Conservation (phyloP, 2,329 filamentous ascomycete genomes). For the Didymosphaeria variabile region DNA sequence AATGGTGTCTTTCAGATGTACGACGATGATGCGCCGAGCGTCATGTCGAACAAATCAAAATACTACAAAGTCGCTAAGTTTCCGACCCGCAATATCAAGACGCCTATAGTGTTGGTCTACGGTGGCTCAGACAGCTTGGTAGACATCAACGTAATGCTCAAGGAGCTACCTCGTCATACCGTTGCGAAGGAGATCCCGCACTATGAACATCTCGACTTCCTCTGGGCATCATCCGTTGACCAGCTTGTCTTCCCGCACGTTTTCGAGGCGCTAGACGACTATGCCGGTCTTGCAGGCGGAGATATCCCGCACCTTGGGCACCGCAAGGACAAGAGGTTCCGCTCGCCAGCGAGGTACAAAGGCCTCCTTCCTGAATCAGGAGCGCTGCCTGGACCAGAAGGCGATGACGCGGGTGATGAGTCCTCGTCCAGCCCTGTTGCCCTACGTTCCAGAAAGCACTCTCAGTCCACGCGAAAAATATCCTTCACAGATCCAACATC, state of each 20-base stretch:
- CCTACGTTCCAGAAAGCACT: conserved; percentile 31
- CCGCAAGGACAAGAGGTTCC: conserved; percentile 35
- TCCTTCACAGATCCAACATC: conserved; percentile 17
- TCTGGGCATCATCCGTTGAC: conserved; percentile 90
- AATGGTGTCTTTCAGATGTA: conserved; percentile 98
- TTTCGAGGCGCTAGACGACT: conserved; percentile 84
- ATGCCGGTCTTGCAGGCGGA: conserved; percentile 41
- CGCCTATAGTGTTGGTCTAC: conserved; percentile 91
- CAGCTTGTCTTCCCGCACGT: conserved; percentile 88
- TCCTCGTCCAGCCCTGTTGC: conserved; percentile 33
- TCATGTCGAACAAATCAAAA: conserved; percentile 75
- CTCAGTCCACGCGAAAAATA: conserved; percentile 28
- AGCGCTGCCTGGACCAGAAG: conserved; percentile 29
- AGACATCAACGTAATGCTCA: conserved; percentile 91
- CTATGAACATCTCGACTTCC: conserved; percentile 96
- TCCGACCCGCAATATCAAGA: conserved; percentile 95
- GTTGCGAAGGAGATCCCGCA: conserved; percentile 86
- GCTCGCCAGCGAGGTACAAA: conserved; percentile 40
- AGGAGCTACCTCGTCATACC: conserved; percentile 84
- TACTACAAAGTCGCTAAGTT: conserved; percentile 98
- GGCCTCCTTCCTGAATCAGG: conserved; percentile 38
- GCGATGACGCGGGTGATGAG: conserved; percentile 40
- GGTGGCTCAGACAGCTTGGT: conserved; percentile 93
- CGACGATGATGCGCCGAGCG: conserved; percentile 88
- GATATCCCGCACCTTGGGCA: conserved; percentile 12